Percentiles rank a stretch among this genome's conserved stretches.
Conservation (phyloP, 805 yeast species). For the Saccharomycopsis babjevae region DNA sequence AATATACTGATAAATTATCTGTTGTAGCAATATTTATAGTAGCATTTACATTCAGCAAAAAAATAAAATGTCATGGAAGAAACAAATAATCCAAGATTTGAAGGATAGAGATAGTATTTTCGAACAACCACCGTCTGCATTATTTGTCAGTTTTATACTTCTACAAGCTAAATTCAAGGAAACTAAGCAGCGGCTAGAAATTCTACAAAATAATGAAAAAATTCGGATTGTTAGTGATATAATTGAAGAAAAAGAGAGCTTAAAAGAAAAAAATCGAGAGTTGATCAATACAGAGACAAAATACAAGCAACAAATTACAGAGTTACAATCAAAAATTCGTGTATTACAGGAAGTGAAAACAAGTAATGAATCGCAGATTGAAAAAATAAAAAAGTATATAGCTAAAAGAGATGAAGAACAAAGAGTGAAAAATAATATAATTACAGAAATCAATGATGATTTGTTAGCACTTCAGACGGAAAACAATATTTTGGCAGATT, state of each 20-base stretch:
- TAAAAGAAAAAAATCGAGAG: neutral
- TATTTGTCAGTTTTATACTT: neutral
- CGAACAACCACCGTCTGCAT: neutral
- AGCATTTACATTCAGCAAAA: neutral
- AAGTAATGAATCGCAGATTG: neutral
- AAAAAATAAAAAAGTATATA: neutral
- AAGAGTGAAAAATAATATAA: conserved; percentile 41
- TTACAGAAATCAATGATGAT: conserved; percentile 59
- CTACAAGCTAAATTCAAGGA: neutral
- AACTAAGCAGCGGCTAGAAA: neutral
- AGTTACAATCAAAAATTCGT: neutral
- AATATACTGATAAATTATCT: too few relatives aligned
- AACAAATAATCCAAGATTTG: neutral
- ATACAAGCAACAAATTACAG: neutral
- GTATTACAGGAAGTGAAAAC: neutral
- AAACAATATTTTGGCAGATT: conserved; percentile 30
- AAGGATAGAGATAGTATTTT: neutral
- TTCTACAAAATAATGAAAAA: neutral
- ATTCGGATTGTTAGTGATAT: neutral
- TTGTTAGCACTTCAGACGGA: conserved; percentile 52
- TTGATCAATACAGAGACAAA: neutral
- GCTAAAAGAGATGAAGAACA: conserved; percentile 20
- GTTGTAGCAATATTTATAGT: neutral
- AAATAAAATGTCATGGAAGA: neutral
- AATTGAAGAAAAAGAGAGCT: neutral